Base-by-base conservation (phyloP, 768 basidiomycete genomes). In the Kwoniella sp. region DNA sequence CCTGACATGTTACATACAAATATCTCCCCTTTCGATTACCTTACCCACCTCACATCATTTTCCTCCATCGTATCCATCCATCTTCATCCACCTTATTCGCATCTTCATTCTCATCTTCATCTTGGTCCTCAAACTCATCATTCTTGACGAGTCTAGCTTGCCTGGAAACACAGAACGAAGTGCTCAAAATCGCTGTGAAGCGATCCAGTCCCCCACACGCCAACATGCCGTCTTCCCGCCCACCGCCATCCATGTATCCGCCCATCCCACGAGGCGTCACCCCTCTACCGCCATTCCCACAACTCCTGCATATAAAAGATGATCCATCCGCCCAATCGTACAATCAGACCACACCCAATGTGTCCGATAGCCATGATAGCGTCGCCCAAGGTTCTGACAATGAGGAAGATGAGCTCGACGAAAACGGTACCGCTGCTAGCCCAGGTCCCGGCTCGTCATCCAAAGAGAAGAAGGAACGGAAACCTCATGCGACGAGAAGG, bases 401-500 rank as follows among this genome's bases (percentile, higher is more conserved):
- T 9, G 64, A 48, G 26, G 59, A 60, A 22, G 65, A 67, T 46
- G 65, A 67, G 5, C 25, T 56, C 10, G 60, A 33, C 22, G 65
- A 67, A 2, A 36, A 53, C 5, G 56, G 37, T 10, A 25, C 56
- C 13, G 53, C 40, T 4, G 47, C 30, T 10, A 50, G 48, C 46
- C 65, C 65, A 21, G 24, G 48, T 52, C 65, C 65, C 27, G 24
- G 33, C n/a, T 19, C 56, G 13, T 44, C 47, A n/a, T 44, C 19
- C n/a, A 52, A 52, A n/a, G 60, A 52, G 4, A 61, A 67, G 46
- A 60, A 60, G 49, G 66, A 67, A 55, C 63, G 70, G 30, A 68
- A 68, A 51, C 65, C 70, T 15, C 70, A 74, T 70, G 76, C 74
- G 26, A 77, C 74, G 44, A 63, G 77, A 56, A 54, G 70, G 40